phyloP scores from a whole-genome alignment of 2,329 filamentous ascomycete genomes.

The Colletotrichum nymphaeae region DNA sequence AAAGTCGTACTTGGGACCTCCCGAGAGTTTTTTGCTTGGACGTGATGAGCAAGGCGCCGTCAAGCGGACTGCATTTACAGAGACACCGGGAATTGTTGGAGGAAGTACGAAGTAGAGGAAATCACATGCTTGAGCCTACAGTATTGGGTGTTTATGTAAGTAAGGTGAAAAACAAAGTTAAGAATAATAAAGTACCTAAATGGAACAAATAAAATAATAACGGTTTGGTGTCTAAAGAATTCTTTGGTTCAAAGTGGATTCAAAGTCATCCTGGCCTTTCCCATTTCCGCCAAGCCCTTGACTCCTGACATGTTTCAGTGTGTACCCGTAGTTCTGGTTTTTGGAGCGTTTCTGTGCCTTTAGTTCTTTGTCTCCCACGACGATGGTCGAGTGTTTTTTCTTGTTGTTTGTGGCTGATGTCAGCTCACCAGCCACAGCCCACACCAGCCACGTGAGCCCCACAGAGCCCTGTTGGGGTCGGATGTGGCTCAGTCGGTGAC shows the following conservation, averaged over 20 bases:
- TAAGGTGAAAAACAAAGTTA: neutral
- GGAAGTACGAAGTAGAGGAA: neutral
- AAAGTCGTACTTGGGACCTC: conserved; percentile 66
- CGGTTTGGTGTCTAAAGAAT: neutral
- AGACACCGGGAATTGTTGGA: conserved; percentile 33
- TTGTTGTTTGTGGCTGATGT: conserved; percentile 27
- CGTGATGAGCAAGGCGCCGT: conserved; percentile 50
- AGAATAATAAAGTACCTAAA: neutral
- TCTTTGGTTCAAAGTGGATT: neutral
- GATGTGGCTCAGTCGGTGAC: neutral
- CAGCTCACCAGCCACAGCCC: neutral
- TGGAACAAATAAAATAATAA: neutral
- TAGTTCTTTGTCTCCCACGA: neutral
- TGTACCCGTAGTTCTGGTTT: neutral
- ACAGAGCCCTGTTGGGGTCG: too few relatives aligned
- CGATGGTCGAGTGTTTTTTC: neutral
- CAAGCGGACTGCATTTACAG: conserved; percentile 52
- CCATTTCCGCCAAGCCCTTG: neutral
- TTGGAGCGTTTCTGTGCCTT: neutral
- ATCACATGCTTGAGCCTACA: neutral
- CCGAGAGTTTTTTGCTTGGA: conserved; percentile 63
- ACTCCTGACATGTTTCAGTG: neutral
- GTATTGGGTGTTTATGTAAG: neutral
- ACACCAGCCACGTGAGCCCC: neutral
- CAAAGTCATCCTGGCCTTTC: neutral